Base-by-base conservation (phyloP, 345 rosid species). In the Linum trigynum region DNA sequence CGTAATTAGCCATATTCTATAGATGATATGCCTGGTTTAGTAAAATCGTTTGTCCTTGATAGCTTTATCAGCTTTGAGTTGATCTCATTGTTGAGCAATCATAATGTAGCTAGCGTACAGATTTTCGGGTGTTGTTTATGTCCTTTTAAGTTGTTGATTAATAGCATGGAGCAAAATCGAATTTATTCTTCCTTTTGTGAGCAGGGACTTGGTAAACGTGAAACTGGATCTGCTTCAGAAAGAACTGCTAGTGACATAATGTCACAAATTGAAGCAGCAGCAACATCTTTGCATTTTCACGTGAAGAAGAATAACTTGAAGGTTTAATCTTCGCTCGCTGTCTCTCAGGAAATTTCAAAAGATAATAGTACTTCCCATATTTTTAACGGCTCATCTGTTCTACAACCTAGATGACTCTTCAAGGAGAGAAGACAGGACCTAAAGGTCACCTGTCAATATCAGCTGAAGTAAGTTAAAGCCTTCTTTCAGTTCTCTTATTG, bases 391-490 rank as follows among this genome's bases (percentile, higher is more conserved):
- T 56, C 39, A 23, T 23, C 45, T 56, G 2, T 9, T 74, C 69
- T 15, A 10, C 55, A 14, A 67, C 61, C 51, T 80, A 94, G 99
- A 71, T 94, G 88, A 94, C 88, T 83, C 85, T 94, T 69, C 76
- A 77, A 51, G 99, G 97, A 60, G 97, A 87, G 63, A 91, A 94
- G 76, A 83, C 87, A 71, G 99, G 99, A 41, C 91, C 97, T n/a
- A 94, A 94, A 83, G 99, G 99, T 73, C 99, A 87, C 78, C 79
- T 94, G 72, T 86, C 95, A 40, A 83, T 94, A 67, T 81, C 99
- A 69, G 88, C 99, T 5, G 97, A 90, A 88, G 99, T 87, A 77
- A 39, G 77, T 39, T 5, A 3, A 43, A 43, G 6, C 57, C 61
- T 59, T 36, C 35, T 42, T 48, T 63, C 36, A 12, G 17, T 17